Base-by-base conservation (phyloP, 2,329 filamentous ascomycete species). In the Penicillium hordei region DNA sequence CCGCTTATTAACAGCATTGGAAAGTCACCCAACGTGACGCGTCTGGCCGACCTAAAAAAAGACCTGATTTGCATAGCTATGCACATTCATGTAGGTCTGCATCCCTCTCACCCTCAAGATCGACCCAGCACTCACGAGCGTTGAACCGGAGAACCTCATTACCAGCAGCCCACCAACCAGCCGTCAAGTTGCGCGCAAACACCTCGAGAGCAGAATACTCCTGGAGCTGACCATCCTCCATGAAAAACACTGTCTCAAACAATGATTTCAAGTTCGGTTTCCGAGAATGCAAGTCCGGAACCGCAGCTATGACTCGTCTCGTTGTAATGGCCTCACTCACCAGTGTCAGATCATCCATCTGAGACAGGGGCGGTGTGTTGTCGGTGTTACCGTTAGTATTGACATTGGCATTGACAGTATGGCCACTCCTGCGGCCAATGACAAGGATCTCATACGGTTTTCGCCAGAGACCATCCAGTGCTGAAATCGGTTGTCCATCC, bases 141-240 rank as follows among this genome's bases (percentile, higher is more conserved):
- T 87, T 86, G 66, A 83, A 87, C 65, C 83, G 86, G 42, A 87
- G 68, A 12, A 82, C 85, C 65, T 88, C 84, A 68, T 88, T 79
- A 2, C 86, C 86, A 79, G 82, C 85, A 23, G 81, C 80, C 75
- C 78, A 84, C 86, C 86, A 88, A 1, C 83, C 84, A 31, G 79
- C 76, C 0, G 85, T 84, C 34, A 86, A 70, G 65, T 83, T 79
- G 23, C 86, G 73, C 4, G 84, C 82, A 73, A 88, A 88, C 0
- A 87, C 74, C 68, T 88, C 86, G 42, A 88, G 66, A 3, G 80
- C 84, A 42, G 74, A 70, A 65, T 84, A 84, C 19, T 23, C 38
- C 52, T 27, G 17, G 3, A 10, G 36, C 25, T 1, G 21, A 43
- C 17, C 8, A 48, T 48, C 27, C 19, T 52, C 19, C 1, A 3